Conservation (phyloP, 257 asterid genomes). For the Sherardia arvensis region DNA sequence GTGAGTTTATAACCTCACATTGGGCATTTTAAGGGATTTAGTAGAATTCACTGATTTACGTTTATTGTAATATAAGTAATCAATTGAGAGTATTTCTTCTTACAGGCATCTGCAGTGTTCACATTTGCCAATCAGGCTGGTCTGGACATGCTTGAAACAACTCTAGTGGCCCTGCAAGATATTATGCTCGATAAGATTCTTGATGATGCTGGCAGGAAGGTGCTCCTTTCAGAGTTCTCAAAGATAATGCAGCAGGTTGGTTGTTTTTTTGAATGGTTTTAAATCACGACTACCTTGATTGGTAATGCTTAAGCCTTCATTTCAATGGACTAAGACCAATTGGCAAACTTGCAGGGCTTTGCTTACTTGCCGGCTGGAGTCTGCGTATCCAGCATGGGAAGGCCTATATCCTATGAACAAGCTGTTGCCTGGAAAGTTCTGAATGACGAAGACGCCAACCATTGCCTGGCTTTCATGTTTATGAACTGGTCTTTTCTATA, state of each 20-base stretch:
- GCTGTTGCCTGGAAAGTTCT: slow-evolving; percentile 88
- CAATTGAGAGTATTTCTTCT: not conserved
- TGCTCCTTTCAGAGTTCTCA: slow-evolving; percentile 70
- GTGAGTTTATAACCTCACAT: slow-evolving; percentile 24
- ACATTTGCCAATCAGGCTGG: slow-evolving; percentile 93
- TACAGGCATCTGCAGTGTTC: slow-evolving; percentile 82
- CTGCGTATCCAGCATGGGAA: slow-evolving; percentile 90
- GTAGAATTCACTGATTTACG: not conserved
- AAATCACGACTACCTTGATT: not conserved
- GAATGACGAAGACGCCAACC: slow-evolving; percentile 60
- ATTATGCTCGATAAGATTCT: slow-evolving; percentile 82
- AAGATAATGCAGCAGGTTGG: slow-evolving; percentile 90
- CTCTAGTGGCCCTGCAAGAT: slow-evolving; percentile 82
- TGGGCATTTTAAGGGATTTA: not conserved
- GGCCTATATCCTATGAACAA: slow-evolving; percentile 75
- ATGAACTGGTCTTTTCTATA: slow-evolving; percentile 85
- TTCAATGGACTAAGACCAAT: not conserved
- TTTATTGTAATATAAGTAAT: not conserved
- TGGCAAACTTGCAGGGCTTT: slow-evolving; percentile 46
- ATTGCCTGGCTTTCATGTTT: slow-evolving; percentile 91
- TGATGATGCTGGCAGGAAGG: slow-evolving; percentile 73
- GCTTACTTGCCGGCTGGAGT: slow-evolving; percentile 73
- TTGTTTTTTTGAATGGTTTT: not conserved
- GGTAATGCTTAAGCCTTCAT: not conserved
- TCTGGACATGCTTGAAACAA: slow-evolving; percentile 96